These are phyloP conservation scores for Lophium mytilinum DNA, from an alignment of 495 filamentous ascomycete genomes.

Conservation along the genomic window DNA sequence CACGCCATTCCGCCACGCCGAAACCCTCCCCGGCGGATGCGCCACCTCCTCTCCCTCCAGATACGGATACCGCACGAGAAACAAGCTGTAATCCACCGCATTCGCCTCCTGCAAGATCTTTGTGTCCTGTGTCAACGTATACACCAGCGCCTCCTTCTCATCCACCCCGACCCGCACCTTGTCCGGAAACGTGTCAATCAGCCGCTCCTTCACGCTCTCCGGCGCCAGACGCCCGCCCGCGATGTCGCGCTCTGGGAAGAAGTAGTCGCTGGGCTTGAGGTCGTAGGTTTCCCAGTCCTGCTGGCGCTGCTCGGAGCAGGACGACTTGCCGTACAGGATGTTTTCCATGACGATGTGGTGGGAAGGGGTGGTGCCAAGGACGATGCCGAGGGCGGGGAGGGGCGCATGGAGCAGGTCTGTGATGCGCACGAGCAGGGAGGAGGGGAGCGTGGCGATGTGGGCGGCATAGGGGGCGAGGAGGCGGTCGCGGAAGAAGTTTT, in stretches of 20 bases:
- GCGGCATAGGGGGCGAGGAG: slow-evolving; percentile 52
- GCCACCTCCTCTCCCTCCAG: slow-evolving; percentile 19
- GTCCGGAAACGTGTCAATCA: slow-evolving; percentile 57
- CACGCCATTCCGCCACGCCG: slow-evolving; percentile 49
- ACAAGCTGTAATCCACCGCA: slow-evolving; percentile 62
- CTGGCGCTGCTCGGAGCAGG: slow-evolving; percentile 26
- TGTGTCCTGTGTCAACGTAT: slow-evolving; percentile 48
- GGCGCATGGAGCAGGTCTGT: slow-evolving; percentile 55
- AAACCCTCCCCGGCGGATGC: slow-evolving; percentile 1
- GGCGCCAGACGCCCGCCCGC: slow-evolving; percentile 50
- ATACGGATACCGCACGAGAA: slow-evolving; percentile 49
- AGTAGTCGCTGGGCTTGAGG: slow-evolving; percentile 62
- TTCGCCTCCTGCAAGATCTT: slow-evolving; percentile 50
- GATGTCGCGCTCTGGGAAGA: slow-evolving; percentile 63
- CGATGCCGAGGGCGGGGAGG: slow-evolving; percentile 44
- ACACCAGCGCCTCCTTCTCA: slow-evolving; percentile 45
- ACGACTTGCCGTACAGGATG: slow-evolving; percentile 48
- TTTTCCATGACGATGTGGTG: slow-evolving; percentile 72
- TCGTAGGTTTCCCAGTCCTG: slow-evolving; percentile 58
- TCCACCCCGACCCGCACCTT: slow-evolving; percentile 47
- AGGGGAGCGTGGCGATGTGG: slow-evolving; percentile 49
- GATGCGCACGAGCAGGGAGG: slow-evolving; percentile 57
- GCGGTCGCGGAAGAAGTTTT: slow-evolving; percentile 58
- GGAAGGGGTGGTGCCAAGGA: slow-evolving; percentile 48
- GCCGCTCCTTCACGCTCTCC: slow-evolving; percentile 48